Base-by-base conservation (phyloP, 169 alveolate species). In the Besnoitia besnoiti region DNA sequence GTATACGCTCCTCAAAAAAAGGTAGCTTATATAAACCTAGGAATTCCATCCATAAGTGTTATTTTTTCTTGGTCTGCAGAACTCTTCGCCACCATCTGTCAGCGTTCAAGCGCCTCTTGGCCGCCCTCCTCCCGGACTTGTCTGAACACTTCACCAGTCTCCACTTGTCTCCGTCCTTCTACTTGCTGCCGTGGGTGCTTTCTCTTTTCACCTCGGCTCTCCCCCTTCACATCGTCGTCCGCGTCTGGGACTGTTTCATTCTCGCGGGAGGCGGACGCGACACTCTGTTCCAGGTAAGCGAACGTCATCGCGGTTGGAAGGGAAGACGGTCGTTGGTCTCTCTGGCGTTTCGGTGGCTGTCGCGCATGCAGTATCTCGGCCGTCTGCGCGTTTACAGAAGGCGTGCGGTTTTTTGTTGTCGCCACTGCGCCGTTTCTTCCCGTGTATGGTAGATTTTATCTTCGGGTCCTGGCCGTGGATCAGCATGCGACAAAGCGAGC, bases 211-310 rank as follows among this genome's bases (percentile, higher is more conserved):
- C 47, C 2, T 79, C 55, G 39, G 62, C 49, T 37, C 59, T 79
- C 55, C 87, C 87, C 4, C 55, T 79, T 40, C 87, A 79, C 49
- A 46, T 79, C 21, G 87, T 46, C 40, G 87, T 40, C 14, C 37
- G 87, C 33, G 87, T 79, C 21, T 79, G 87, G 87, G 87, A 79
- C 61, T 24, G 50, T 61, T 33, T 79, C 40, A 33, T 79, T 14
- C 87, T 79, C 55, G 55, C 87, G 40, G 35, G 61, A 55, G 42
- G 87, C 3, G 73, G 73, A 33, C 0, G 73, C 16, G 73, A 55
- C 27, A 55, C 73, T 21, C 73, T 55, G 33, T 55, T 55, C 30
- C 73, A 55, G 73, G 73, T 55, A 55, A 0, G 73, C 35, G 30
- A 55, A 24, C 73, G 30, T 55, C 27, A 5, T 5, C 5, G 16